These are phyloP conservation scores for Beauveria scarabaeidicola DNA, from an alignment of 2,329 filamentous ascomycete genomes.

Conservation along the genomic window DNA sequence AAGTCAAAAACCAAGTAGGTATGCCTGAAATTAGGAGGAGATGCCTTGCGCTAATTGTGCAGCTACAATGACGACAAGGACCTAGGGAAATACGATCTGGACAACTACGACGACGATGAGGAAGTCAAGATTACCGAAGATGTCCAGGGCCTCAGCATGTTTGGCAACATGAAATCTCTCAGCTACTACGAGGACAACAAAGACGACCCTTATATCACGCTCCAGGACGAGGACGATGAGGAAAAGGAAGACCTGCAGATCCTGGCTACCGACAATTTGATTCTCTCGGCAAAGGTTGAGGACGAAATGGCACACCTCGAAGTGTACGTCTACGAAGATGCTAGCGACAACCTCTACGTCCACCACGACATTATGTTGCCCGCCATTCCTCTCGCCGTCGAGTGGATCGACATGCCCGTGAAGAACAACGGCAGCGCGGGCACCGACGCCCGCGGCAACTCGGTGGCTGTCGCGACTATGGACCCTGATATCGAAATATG, in stretches of 20 bases:
- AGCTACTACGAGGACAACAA: slow-evolving; percentile 92
- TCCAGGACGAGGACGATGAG: slow-evolving; percentile 61
- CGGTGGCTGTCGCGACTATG: slow-evolving; percentile 92
- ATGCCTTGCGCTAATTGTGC: slow-evolving; percentile 15
- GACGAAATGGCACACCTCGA: slow-evolving; percentile 95
- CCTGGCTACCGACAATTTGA: slow-evolving; percentile 81
- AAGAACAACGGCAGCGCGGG: slow-evolving; percentile 52
- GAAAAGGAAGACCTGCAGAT: slow-evolving; percentile 94
- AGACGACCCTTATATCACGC: slow-evolving; percentile 92
- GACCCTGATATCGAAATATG: slow-evolving; percentile 98
- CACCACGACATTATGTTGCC: slow-evolving; percentile 99
- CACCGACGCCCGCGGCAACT: slow-evolving; percentile 69
- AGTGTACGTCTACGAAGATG: slow-evolving; percentile 95
- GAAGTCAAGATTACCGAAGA: slow-evolving; percentile 31
- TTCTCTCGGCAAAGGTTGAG: slow-evolving; percentile 88
- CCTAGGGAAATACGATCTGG: slow-evolving; percentile 90
- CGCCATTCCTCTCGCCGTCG: slow-evolving; percentile 87
- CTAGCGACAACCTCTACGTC: slow-evolving; percentile 92
- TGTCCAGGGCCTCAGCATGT: slow-evolving; percentile 76
- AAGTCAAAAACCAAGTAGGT: slow-evolving; percentile 33
- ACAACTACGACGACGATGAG: slow-evolving; percentile 84
- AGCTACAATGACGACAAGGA: slow-evolving; percentile 67
- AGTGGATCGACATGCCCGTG: slow-evolving; percentile 93
- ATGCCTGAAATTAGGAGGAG: not conserved
- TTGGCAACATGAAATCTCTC: slow-evolving; percentile 87